Base-by-base conservation (phyloP, 441 rosid species). In the Aquilaria agallochum region DNA sequence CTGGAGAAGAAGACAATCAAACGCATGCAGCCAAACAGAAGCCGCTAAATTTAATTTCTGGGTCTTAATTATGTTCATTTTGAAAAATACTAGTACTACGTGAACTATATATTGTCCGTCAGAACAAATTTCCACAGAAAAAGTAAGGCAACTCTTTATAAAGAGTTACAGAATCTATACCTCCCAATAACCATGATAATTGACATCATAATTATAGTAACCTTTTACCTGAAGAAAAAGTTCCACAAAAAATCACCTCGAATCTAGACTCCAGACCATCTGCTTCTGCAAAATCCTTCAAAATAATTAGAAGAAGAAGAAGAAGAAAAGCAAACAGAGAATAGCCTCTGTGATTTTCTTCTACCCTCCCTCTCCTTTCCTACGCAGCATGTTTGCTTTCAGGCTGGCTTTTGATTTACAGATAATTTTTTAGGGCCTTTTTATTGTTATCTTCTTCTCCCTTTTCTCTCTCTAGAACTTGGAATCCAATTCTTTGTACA, bases 291-390 rank as follows among this genome's bases (percentile, higher is more conserved):
- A 67, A 69, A 31, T 40, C 56, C 74, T 57, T 40, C 31, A 69
- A 68, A 63, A 67, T 36, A 40, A 53, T 36, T 33, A 60, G 55
- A 53, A 34, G 65, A 53, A 58, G 12, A 9, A 33, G 20, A 56
- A 66, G 63, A 46, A 56, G 70, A 68, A 8, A 36, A 75, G 73
- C 77, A 68, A 72, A 34, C 71, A 74, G 69, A 79, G 73, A 71
- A 79, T 79, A 70, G 76, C 40, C 6, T 60, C 42, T n/a, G 53
- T 68, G 57, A 54, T 49, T 53, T 11, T 30, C 52, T 45, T 50
- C 63, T 75, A 71, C 54, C 80, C 81, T 69, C 69, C 67, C 69
- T 68, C 73, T 68, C 62, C 70, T 71, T 74, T 70, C 66, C 59
- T 50, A 66, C 30, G 49, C 49, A 56, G 42, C 72, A 67, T 70